A percentile compares a stretch with the other conserved stretches of the same genome.
phyloP scores from a whole-genome alignment of 2,329 filamentous ascomycete species.

The Diaporthe nobilis region DNA sequence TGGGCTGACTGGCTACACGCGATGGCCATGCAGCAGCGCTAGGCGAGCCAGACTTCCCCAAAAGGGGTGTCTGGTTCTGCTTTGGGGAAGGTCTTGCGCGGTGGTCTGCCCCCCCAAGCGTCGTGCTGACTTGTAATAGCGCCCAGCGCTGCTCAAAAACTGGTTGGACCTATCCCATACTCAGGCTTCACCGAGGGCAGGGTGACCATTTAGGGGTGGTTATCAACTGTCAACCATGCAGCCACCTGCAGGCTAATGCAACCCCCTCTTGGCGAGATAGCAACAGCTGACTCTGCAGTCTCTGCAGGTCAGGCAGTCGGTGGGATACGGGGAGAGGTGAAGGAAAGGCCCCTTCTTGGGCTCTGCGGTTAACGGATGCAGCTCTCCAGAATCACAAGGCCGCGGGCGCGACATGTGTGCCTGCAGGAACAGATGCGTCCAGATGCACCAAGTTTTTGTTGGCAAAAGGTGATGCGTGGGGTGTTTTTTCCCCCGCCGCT shows the following conservation, averaged over 20 bases:
- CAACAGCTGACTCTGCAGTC: conserved; percentile 26
- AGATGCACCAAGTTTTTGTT: conserved; percentile 1
- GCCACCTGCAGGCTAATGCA: conserved; percentile 29
- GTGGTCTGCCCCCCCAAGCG: background rate
- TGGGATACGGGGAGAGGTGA: background rate
- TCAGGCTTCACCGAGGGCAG: conserved; percentile 1
- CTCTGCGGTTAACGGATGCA: background rate
- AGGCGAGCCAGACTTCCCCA: conserved; percentile 19
- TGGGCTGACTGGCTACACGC: background rate
- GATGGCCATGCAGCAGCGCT: background rate
- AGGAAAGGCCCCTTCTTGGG: background rate
- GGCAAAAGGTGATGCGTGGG: background rate
- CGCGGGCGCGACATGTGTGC: background rate
- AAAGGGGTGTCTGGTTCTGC: background rate
- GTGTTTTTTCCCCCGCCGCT: background rate
- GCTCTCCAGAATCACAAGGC: conserved; percentile 1
- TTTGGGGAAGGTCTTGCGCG: background rate
- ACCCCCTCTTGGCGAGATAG: conserved; percentile 27
- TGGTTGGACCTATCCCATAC: background rate
- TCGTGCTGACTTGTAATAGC: conserved; percentile 6
- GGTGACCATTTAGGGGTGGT: conserved; percentile 11
- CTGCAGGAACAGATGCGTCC: conserved; percentile 27
- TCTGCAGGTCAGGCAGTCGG: background rate
- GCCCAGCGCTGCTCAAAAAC: background rate
- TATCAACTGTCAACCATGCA: conserved; percentile 33